phyloP scores from a whole-genome alignment of 2,329 filamentous ascomycete species.

The Trichoderma simmonsii region DNA sequence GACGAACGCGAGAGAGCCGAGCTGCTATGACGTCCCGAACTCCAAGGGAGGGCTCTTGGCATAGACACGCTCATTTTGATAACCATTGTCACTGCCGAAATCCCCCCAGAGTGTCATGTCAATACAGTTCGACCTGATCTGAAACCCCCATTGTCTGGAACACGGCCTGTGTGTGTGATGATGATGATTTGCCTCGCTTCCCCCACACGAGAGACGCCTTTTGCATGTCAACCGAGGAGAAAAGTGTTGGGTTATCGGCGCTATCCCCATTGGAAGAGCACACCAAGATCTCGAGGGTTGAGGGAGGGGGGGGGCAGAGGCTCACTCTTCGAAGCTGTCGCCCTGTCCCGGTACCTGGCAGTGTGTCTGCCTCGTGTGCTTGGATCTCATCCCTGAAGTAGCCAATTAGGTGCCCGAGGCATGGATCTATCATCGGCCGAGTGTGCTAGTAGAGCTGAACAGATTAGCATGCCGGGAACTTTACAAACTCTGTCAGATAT shows the following conservation, averaged over 20 bases:
- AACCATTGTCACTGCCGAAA: neutral
- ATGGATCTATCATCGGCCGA: neutral
- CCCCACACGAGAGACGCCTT: neutral
- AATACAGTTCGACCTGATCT: neutral
- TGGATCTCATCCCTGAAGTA: neutral
- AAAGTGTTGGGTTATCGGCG: neutral
- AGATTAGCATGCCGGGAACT: neutral
- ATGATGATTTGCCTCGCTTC: neutral
- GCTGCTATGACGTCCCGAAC: neutral
- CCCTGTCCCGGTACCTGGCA: neutral
- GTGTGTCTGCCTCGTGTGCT: conserved; percentile 3
- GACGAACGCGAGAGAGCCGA: neutral
- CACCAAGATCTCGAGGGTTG: neutral
- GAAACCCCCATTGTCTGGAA: neutral
- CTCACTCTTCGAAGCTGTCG: neutral
- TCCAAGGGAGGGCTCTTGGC: neutral
- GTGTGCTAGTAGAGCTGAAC: neutral
- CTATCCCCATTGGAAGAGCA: neutral
- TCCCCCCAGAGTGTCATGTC: neutral
- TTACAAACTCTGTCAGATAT: conserved; percentile 11
- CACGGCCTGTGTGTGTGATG: neutral
- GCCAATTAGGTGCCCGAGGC: neutral
- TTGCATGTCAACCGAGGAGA: neutral
- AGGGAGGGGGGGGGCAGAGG: neutral
- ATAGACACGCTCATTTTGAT: neutral